Evolutionary conservation across 2,329 filamentous ascomycete species (phyloP).

Genomic region (Exophiala viscosa): DNA sequence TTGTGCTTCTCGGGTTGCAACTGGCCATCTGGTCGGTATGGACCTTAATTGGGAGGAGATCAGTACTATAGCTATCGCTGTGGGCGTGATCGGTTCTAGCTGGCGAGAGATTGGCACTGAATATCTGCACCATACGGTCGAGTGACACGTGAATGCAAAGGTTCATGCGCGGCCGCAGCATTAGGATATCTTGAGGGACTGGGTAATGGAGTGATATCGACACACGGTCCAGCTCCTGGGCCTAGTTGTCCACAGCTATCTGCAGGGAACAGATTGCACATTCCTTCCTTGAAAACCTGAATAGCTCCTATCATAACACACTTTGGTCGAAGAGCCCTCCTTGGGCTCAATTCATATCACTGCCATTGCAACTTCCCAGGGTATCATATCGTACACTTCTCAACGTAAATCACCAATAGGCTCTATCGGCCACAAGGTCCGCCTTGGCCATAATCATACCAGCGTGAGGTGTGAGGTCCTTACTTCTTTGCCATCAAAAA

Average conservation of each 20-base stretch:
- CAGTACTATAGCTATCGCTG: not conserved
- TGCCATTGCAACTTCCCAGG: not conserved
- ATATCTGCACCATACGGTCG: too few relatives aligned
- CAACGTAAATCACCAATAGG: not conserved
- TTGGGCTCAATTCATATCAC: not conserved
- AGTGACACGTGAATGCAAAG: too few relatives aligned
- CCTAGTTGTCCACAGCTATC: too few relatives aligned
- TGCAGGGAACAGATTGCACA: too few relatives aligned
- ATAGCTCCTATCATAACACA: not conserved
- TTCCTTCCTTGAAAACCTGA: too few relatives aligned
- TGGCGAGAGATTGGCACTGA: not conserved
- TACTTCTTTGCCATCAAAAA: slow-evolving; percentile 25
- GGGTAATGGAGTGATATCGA: too few relatives aligned
- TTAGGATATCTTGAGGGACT: too few relatives aligned
- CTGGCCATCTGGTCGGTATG: slow-evolving; percentile 3
- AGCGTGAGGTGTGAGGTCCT: slow-evolving; percentile 5
- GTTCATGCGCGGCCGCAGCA: too few relatives aligned
- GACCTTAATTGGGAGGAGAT: not conserved
- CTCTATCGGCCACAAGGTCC: not conserved
- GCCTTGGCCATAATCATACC: not conserved
- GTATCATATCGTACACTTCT: not conserved
- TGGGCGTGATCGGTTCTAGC: not conserved
- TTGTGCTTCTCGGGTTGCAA: not conserved
- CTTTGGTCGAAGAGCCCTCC: not conserved
- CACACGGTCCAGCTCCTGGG: too few relatives aligned